Base-by-base conservation (phyloP, 202 grass and related monocot species). In the Eragrostis tef region DNA sequence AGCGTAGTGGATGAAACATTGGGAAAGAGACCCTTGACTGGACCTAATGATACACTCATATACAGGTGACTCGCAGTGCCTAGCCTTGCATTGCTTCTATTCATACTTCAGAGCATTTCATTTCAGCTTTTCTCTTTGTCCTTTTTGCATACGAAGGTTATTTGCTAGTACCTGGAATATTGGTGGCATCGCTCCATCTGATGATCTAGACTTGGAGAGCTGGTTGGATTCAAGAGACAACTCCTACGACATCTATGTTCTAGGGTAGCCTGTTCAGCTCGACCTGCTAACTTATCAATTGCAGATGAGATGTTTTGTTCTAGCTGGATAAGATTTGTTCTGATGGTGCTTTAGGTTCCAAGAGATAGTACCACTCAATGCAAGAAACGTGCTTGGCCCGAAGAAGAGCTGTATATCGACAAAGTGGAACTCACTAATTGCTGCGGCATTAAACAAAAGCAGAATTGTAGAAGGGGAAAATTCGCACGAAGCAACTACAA, bases 151-250 rank as follows among this genome's bases (percentile, higher is more conserved):
- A 71, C 78, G 63, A 87, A 99, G 96, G 70, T 72, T 99, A 29
- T 99, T 99, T 64, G 83, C 81, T 39, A 86, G 89, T 70, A 99
- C 96, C 14, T 99, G 96, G 96, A 99, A 99, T 81, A 85, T 99
- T 5, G 96, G 96, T 46, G 96, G 93, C 45, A 66, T 90, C 65
- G 22, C 48, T 14, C 96, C 96, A 25, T 87, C 87, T 13, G 87
- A 93, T 83, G 90, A 91, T 88, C 60, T 99, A 26, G 81, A 89
- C 43, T 91, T 99, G 89, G 90, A 93, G 51, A 87, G 95, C 84
- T 95, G 92, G 96, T 57, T 99, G 83, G 96, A 92, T 67, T 59
- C 87, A 49, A 69, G 71, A 31, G 77, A 85, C 67, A 91, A 89
- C 58, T 81, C 78, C 45, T 99, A 93, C 6, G 96, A 99, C 54